Percentiles rank a stretch among this genome's conserved stretches.
Evolutionary conservation across 1,284 basidiomycete genomes (phyloP).

Genomic region (Malassezia vespertilionis): DNA sequence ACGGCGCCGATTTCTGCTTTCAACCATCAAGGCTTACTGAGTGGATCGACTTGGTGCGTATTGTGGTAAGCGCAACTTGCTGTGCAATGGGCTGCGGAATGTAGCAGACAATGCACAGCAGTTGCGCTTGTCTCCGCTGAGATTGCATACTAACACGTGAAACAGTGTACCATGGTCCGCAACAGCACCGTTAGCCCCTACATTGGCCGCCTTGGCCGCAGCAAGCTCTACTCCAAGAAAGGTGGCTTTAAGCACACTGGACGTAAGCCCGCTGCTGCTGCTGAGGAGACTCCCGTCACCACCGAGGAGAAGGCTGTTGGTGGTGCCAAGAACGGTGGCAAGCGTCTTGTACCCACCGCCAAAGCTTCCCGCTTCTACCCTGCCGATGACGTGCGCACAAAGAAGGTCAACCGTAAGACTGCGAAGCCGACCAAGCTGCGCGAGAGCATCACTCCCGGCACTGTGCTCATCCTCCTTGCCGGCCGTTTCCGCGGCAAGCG

Average conservation of each 20-base stretch:
- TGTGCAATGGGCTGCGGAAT: neutral
- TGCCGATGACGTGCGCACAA: constrained; percentile 77
- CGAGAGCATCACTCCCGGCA: constrained; percentile 79
- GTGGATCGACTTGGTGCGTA: constrained; percentile 15
- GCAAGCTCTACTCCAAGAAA: constrained; percentile 62
- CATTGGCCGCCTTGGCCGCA: constrained; percentile 60
- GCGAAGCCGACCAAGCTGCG: constrained; percentile 63
- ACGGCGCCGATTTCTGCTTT: constrained; percentile 14
- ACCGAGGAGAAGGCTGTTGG: constrained; percentile 71
- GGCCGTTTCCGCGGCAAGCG: constrained; percentile 97
- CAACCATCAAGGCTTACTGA: constrained; percentile 19
- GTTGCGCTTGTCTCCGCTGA: neutral
- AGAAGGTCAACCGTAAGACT: constrained; percentile 83
- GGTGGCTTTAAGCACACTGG: constrained; percentile 65
- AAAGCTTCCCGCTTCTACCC: constrained; percentile 96
- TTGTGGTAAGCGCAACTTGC: neutral
- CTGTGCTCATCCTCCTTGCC: constrained; percentile 89
- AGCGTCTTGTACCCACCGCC: constrained; percentile 67
- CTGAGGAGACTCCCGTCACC: constrained; percentile 52
- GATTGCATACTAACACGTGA: constrained; percentile 6
- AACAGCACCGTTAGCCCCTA: constrained; percentile 72
- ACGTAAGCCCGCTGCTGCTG: constrained; percentile 55
- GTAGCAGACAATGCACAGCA: too few species aligned
- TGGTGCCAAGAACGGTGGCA: constrained; percentile 82
- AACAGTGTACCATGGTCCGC: constrained; percentile 64